phyloP scores from a whole-genome alignment of 1,284 basidiomycete species.

The Boletus semigastroideus region DNA sequence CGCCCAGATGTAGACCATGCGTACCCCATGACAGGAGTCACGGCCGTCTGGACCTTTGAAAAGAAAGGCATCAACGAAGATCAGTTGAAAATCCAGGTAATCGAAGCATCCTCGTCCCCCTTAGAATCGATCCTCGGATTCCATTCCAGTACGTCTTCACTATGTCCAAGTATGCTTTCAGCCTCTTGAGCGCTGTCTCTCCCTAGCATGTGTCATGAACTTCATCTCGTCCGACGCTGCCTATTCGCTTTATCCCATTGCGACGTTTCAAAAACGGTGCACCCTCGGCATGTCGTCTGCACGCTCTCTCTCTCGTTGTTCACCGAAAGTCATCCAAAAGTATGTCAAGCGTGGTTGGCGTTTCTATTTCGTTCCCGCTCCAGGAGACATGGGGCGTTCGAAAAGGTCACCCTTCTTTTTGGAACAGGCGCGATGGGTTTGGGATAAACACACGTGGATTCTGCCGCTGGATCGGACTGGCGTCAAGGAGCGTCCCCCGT shows the following conservation, averaged over 20 bases:
- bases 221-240: slow-evolving; percentile 35
- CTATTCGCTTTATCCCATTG: slow-evolving; percentile 35
- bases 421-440: slow-evolving; percentile 23
- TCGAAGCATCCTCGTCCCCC: slow-evolving; percentile 29
- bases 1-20: neutral
- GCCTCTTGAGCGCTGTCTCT: neutral
- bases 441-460: slow-evolving; percentile 30
- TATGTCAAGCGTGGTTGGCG: slow-evolving; percentile 28
- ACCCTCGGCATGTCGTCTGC: slow-evolving; percentile 8
- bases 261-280: slow-evolving; percentile 31
- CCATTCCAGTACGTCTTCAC: slow-evolving; percentile 41
- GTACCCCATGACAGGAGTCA: slow-evolving; percentile 7
- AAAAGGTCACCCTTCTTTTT: slow-evolving; percentile 15
- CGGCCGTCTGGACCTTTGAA: slow-evolving; percentile 19
- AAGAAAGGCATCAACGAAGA: slow-evolving; percentile 3
- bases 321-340: neutral
- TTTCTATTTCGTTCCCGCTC: slow-evolving; percentile 10
- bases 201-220: slow-evolving; percentile 47
- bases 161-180: too few relatives aligned
- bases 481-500: slow-evolving; percentile 17
- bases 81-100: slow-evolving; percentile 37
- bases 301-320: too few relatives aligned
- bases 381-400: neutral
- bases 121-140: slow-evolving; percentile 40
- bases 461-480: slow-evolving; percentile 27